phyloP scores from a whole-genome alignment of 2,329 filamentous ascomycete species.

The Microcyclospora pomicola region DNA sequence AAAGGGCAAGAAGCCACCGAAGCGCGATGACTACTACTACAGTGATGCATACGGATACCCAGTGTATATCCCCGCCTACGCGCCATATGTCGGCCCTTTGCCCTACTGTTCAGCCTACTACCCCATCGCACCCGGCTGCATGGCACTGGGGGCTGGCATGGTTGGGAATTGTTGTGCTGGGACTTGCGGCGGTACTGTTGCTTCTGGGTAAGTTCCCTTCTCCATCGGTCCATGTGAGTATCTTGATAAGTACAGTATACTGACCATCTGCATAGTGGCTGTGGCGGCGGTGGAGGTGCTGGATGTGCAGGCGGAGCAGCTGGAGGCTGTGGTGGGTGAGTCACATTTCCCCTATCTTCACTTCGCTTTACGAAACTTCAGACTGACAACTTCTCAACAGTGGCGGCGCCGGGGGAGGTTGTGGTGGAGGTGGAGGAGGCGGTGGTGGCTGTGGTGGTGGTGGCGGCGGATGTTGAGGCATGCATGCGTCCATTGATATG shows the following conservation, averaged over 20 bases:
- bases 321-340: constrained; percentile 6
- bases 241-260: constrained; percentile 19
- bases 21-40: constrained; percentile 25
- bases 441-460: constrained; percentile 5
- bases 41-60: constrained; percentile 34
- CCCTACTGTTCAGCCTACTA: constrained; percentile 26
- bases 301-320: constrained; percentile 29
- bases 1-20: constrained; percentile 23
- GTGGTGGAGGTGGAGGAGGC: constrained; percentile 4
- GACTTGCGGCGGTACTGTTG: constrained; percentile 26
- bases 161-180: constrained; percentile 35
- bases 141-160: constrained; percentile 26
- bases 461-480: not conserved
- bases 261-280: constrained; percentile 23
- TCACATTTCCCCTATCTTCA: constrained; percentile 2
- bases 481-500: too few relatives aligned
- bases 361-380: not conserved
- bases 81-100: constrained; percentile 34
- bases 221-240: constrained; percentile 29
- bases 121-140: constrained; percentile 31
- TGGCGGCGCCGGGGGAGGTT: constrained; percentile 4
- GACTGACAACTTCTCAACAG: not conserved
- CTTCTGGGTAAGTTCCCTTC: constrained; percentile 30
- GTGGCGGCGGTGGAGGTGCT: constrained; percentile 19
- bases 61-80: constrained; percentile 31